These are phyloP conservation scores for Sugiyamaella lignohabitans DNA, from an alignment of 805 yeast genomes.

Conservation along the genomic window DNA sequence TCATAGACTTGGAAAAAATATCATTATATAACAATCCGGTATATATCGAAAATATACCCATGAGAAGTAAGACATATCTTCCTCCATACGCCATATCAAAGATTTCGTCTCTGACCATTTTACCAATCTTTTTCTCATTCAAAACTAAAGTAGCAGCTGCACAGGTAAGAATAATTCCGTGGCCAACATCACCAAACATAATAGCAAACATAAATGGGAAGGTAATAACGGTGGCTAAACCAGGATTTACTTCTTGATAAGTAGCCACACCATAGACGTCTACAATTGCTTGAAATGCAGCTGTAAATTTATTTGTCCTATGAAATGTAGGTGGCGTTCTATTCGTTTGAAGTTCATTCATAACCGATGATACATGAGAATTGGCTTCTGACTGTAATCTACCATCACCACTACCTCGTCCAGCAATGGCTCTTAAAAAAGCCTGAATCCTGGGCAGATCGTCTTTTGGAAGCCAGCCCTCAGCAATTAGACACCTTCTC, in stretches of 20 bases:
- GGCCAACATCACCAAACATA: slow-evolving; percentile 98
- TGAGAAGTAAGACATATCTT: slow-evolving; percentile 78
- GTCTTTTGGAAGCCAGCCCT: slow-evolving; percentile 90
- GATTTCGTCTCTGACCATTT: slow-evolving; percentile 71
- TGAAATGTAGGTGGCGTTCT: slow-evolving; percentile 92
- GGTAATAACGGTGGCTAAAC: slow-evolving; percentile 86
- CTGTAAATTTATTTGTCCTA: slow-evolving; percentile 84
- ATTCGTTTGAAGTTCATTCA: slow-evolving; percentile 61
- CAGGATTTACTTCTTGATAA: slow-evolving; percentile 94
- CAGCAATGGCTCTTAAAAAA: slow-evolving; percentile 57
- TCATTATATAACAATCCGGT: slow-evolving; percentile 94
- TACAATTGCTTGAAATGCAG: slow-evolving; percentile 85
- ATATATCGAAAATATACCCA: slow-evolving; percentile 96
- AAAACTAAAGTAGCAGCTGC: slow-evolving; percentile 65
- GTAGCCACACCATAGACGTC: slow-evolving; percentile 94
- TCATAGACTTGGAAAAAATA: slow-evolving; percentile 84
- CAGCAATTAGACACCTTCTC: slow-evolving; percentile 83
- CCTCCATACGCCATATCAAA: slow-evolving; percentile 95
- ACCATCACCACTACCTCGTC: slow-evolving; percentile 22
- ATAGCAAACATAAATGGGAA: slow-evolving; percentile 98
- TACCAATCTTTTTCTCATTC: slow-evolving; percentile 61
- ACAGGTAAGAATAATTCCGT: slow-evolving; percentile 74
- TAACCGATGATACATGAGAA: slow-evolving; percentile 38
- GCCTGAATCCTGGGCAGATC: slow-evolving; percentile 56
- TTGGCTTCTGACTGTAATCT: background rate